Percentiles rank a stretch among this genome's conserved stretches.
These are phyloP conservation scores for Kwoniella shandongensis DNA, from an alignment of 768 basidiomycete genomes.

Conservation along the genomic window DNA sequence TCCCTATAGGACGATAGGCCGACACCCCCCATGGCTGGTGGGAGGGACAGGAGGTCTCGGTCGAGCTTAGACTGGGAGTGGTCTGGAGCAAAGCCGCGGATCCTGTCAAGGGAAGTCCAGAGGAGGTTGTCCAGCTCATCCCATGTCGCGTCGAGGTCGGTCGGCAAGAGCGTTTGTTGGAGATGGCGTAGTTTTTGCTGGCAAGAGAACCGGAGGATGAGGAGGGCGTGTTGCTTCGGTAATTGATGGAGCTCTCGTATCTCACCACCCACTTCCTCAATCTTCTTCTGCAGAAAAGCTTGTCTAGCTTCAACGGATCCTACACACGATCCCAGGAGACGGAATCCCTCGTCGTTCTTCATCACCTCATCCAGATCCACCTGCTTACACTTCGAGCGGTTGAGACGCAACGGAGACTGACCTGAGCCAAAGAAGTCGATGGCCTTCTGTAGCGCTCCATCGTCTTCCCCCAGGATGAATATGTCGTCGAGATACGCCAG, in stretches of 20 bases:
- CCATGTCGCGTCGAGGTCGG: constrained; percentile 3
- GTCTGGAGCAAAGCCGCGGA: no score
- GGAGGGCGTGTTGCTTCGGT: constrained; percentile 11
- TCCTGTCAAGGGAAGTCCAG: constrained; percentile 1
- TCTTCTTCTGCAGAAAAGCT: constrained; percentile 12
- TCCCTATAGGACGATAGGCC: neutral
- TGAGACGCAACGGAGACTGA: constrained; percentile 6
- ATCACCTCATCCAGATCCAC: neutral
- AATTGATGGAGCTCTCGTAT: neutral
- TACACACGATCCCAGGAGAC: neutral
- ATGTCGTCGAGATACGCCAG: constrained; percentile 36
- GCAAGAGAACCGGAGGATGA: constrained; percentile 6
- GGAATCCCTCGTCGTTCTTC: neutral
- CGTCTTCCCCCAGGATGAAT: constrained; percentile 20
- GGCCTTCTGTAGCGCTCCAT: constrained; percentile 4
- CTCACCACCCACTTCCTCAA: neutral
- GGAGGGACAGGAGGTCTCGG: constrained; percentile 2
- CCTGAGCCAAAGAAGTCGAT: constrained; percentile 2
- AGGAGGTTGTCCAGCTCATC: neutral
- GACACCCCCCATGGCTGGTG: neutral
- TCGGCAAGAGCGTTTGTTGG: neutral
- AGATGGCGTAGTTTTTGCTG: constrained; percentile 14
- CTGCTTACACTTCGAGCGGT: constrained; percentile 14
- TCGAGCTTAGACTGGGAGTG: no score
- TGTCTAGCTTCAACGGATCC: neutral